Evolutionary conservation across 2,329 filamentous ascomycete genomes (phyloP), one percentile per base, ranked within the genome.

Genomic region (Ambrosiella xylebori): DNA sequence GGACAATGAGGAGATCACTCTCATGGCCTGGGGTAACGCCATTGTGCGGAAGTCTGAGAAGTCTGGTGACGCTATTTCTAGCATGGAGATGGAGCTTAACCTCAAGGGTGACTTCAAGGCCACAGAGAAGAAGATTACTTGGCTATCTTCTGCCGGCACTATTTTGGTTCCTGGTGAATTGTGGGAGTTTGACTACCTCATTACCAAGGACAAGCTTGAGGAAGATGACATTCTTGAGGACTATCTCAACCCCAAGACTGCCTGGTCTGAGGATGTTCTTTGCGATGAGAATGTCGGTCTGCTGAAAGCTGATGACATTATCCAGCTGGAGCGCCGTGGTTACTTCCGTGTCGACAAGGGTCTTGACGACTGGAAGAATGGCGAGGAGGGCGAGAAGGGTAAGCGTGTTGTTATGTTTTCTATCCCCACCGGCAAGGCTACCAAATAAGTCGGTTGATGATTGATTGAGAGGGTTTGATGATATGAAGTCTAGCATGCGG

Each of bases 81-180:
- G 73, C 40, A 76, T 95, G 44, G 85, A 86, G 59, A 76, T 93
- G 57, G 88, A 95, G 71, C 80, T 96, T n/a, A 85, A 97, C 70
- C 80, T 96, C 54, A 81, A 86, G 65, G 90, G 91, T 58, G 91
- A 97, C 69, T 87, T 97, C 70, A 95, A 95, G 76, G 85, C 87
- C 67, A 97, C 91, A 0, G 83, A 88, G 66, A 96, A 96, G 81
- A 97, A 97, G 77, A 81, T 97, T 41, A 96, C 90, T 0, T 97
- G 91, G 91, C 74, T 97, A 53, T 84, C 88, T 1, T 79, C 78
- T 0, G 80, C 87, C 63, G 80, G 79, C 50, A 86, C 91, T 72
- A 79, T 85, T 60, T 78, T 95, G 0, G 76, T 95, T 12, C 82
- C 84, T 7, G 66, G 82, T 0, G 77, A 82, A 64, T 73, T 80